Percentiles rank a stretch among this genome's conserved stretches.
phyloP scores from a whole-genome alignment of 176 grass and related monocot genomes.

The Rhipidocladum racemiflorum region DNA sequence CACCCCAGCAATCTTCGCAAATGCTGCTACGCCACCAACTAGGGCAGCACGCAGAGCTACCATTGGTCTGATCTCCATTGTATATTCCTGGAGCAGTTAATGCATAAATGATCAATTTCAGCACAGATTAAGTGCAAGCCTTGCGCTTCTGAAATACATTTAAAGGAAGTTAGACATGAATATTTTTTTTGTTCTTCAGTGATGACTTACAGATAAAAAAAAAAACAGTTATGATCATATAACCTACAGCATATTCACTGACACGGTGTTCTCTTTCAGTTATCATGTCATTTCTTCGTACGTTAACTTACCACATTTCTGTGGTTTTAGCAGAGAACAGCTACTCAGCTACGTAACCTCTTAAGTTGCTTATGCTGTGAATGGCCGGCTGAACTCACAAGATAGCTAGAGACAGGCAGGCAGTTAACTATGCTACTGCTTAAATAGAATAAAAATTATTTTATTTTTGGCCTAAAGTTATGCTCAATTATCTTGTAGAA shows the following conservation, averaged over 20 bases:
- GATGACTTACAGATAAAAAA: background rate
- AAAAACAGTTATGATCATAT: background rate
- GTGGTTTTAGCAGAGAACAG: background rate
- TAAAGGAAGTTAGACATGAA: background rate
- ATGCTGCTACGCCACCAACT: slow-evolving; percentile 76
- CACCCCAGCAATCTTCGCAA: slow-evolving; percentile 66
- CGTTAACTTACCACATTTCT: background rate
- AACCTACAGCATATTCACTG: background rate
- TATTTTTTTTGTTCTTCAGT: background rate
- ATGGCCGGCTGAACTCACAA: background rate
- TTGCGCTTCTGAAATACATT: slow-evolving; percentile 6
- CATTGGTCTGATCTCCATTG: slow-evolving; percentile 73
- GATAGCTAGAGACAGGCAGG: background rate
- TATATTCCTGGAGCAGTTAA: slow-evolving; percentile 31
- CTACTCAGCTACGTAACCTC: background rate
- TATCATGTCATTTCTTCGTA: background rate
- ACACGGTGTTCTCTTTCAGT: background rate
- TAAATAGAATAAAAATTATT: background rate
- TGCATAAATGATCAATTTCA: slow-evolving; percentile 13
- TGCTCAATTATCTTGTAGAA: background rate
- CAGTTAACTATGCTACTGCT: background rate
- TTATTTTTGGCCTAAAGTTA: background rate
- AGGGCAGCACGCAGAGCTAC: slow-evolving; percentile 85
- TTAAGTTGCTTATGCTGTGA: background rate
- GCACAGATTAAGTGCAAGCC: background rate